These are phyloP conservation scores for Suhomyces atakaporum DNA, from an alignment of 1,139 yeast species.

Conservation along the genomic window DNA sequence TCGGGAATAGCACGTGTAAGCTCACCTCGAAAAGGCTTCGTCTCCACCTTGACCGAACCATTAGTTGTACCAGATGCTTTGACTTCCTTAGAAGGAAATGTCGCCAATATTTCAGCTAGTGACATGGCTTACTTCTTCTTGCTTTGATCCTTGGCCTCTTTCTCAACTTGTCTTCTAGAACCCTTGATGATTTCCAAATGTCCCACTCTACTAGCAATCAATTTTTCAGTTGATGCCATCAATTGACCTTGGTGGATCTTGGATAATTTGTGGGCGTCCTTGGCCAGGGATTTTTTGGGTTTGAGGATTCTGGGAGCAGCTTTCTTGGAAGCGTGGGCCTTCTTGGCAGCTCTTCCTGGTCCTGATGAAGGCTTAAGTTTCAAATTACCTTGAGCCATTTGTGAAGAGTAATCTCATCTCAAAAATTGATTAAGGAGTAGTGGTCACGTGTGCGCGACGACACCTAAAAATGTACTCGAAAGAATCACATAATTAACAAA, in stretches of 20 bases:
- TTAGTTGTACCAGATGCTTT: not conserved
- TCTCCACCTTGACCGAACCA: constrained; percentile 11
- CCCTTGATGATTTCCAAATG: constrained; percentile 91
- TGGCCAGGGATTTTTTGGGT: constrained; percentile 60
- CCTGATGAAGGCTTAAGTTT: constrained; percentile 42
- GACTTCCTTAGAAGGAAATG: constrained; percentile 9
- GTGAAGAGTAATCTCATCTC: constrained; percentile 4
- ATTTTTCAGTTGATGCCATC: constrained; percentile 74
- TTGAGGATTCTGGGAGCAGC: constrained; percentile 75
- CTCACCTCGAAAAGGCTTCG: constrained; percentile 6
- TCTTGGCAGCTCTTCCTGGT: constrained; percentile 53
- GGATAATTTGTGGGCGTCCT: constrained; percentile 49
- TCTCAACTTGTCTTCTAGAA: constrained; percentile 81
- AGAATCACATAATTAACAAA: too few species aligned
- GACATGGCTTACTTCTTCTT: constrained; percentile 15
- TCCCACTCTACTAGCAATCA: constrained; percentile 90
- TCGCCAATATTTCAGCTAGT: constrained; percentile 4
- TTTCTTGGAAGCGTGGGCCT: constrained; percentile 57
- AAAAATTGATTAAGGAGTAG: constrained; percentile 1
- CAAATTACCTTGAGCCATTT: constrained; percentile 59
- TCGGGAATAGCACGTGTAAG: constrained; percentile 24
- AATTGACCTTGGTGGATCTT: constrained; percentile 69
- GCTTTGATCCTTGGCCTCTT: constrained; percentile 40
- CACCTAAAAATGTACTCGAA: too few species aligned
- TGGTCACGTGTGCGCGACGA: too few species aligned